Percentiles rank a stretch among this genome's conserved stretches.
These are phyloP conservation scores for Scedosporium apiospermum DNA, from an alignment of 2,329 filamentous ascomycete genomes.

Conservation along the genomic window DNA sequence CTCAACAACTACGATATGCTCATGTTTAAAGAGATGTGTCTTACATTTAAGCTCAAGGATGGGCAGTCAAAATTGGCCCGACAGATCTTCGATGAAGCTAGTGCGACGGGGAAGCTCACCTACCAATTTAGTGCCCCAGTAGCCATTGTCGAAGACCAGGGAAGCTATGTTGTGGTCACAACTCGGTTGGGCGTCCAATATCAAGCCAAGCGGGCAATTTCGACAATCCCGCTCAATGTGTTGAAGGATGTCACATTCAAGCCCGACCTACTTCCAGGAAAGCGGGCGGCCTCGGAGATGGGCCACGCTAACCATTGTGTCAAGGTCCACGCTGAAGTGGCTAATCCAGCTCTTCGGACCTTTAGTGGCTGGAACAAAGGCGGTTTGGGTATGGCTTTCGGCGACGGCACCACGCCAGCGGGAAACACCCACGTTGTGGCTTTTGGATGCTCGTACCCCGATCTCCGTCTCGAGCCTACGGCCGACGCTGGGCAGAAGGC, in stretches of 20 bases:
- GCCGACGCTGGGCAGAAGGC: no score
- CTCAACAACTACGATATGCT: constrained; percentile 29
- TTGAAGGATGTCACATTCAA: constrained; percentile 28
- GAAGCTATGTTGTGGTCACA: background rate
- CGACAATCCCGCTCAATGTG: constrained; percentile 34
- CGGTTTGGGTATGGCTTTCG: no score
- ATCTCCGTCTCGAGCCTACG: no score
- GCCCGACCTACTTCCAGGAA: constrained; percentile 25
- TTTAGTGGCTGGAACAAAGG: constrained; percentile 21
- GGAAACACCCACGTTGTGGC: no score
- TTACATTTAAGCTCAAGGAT: constrained; percentile 29
- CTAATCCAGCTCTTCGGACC: constrained; percentile 28
- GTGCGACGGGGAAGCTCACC: constrained; percentile 15
- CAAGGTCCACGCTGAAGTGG: constrained; percentile 36
- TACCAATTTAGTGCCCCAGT: background rate
- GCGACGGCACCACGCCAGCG: no score
- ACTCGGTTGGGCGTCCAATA: constrained; percentile 17
- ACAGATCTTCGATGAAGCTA: constrained; percentile 33
- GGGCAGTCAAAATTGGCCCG: constrained; percentile 36
- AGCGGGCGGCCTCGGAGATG: constrained; percentile 23
- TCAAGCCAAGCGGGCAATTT: constrained; percentile 24
- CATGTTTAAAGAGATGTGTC: constrained; percentile 26
- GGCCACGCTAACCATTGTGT: constrained; percentile 35
- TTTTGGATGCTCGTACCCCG: no score
- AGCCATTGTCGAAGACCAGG: background rate